phyloP scores from a whole-genome alignment of 1,284 basidiomycete species.

The Wolfiporia cocos region DNA sequence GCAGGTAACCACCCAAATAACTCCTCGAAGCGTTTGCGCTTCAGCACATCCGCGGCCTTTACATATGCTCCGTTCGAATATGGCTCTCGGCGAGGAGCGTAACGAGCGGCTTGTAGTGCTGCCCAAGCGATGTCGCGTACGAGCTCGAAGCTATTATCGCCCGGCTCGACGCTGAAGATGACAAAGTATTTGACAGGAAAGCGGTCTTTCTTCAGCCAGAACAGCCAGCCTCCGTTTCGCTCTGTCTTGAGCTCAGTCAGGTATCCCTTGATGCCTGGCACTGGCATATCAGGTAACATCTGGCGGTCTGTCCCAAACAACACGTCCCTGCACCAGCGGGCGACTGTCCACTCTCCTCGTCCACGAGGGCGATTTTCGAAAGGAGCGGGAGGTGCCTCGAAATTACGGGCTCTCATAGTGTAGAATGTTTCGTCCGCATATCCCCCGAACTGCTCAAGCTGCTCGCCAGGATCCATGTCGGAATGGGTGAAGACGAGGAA shows the following conservation, averaged over 20 bases:
- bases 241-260: constrained; percentile 4
- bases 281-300: neutral
- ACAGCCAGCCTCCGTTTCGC: constrained; percentile 14
- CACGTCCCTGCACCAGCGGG: constrained; percentile 12
- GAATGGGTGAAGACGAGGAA: constrained; percentile 26
- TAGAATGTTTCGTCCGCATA: constrained; percentile 1
- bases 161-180: constrained; percentile 18
- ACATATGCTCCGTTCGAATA: constrained; percentile 9
- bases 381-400: constrained; percentile 18
- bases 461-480: constrained; percentile 18
- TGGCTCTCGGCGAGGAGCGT: no score
- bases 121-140: constrained; percentile 18
- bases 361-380: neutral
- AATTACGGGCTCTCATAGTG: constrained; percentile 13
- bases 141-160: constrained; percentile 6
- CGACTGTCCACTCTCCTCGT: constrained; percentile 14
- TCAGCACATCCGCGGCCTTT: constrained; percentile 1
- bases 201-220: constrained; percentile 18
- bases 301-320: constrained; percentile 14
- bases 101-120: constrained; percentile 17
- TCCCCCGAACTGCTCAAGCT: constrained; percentile 20
- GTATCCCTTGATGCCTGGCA: constrained; percentile 7
- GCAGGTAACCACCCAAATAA: neutral
- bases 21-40: neutral
- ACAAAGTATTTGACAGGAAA: constrained; percentile 28